A percentile compares a stretch with the other conserved stretches of the same genome.
phyloP scores from a whole-genome alignment of 176 grass and related monocot species.

The Metroxylon sagu region DNA sequence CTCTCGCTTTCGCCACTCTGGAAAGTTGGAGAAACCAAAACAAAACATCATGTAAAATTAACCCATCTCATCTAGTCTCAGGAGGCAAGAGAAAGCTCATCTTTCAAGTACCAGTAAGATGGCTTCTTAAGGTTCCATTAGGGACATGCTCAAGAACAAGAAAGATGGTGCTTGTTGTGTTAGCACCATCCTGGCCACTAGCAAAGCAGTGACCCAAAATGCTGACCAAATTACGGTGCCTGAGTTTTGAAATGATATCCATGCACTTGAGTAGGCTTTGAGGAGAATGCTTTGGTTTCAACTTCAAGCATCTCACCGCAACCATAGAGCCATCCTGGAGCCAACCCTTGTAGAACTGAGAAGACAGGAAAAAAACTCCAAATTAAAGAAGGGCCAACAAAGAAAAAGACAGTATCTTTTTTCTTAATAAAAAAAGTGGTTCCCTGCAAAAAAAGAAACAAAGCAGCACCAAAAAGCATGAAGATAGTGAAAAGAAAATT shows the following conservation, averaged over 20 bases:
- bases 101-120: slow-evolving; percentile 54
- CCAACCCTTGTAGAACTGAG: slow-evolving; percentile 50
- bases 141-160: slow-evolving; percentile 55
- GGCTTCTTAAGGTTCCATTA: slow-evolving; percentile 68
- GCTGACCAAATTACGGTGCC: slow-evolving; percentile 79
- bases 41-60: background rate
- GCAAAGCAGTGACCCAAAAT: slow-evolving; percentile 70
- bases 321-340: slow-evolving; percentile 70
- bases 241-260: slow-evolving; percentile 67
- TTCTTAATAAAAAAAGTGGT: no score
- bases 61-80: background rate
- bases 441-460: no score
- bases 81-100: background rate
- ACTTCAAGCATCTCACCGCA: slow-evolving; percentile 49
- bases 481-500: no score
- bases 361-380: background rate
- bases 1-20: slow-evolving; percentile 73
- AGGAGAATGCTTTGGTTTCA: slow-evolving; percentile 58
- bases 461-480: no score
- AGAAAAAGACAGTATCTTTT: no score
- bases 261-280: slow-evolving; percentile 61
- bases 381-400: no score
- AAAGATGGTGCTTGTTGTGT: slow-evolving; percentile 31
- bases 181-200: slow-evolving; percentile 33
- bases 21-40: background rate